phyloP scores from a whole-genome alignment of 208 protist genomes.

The Wallacemonas sp. region DNA sequence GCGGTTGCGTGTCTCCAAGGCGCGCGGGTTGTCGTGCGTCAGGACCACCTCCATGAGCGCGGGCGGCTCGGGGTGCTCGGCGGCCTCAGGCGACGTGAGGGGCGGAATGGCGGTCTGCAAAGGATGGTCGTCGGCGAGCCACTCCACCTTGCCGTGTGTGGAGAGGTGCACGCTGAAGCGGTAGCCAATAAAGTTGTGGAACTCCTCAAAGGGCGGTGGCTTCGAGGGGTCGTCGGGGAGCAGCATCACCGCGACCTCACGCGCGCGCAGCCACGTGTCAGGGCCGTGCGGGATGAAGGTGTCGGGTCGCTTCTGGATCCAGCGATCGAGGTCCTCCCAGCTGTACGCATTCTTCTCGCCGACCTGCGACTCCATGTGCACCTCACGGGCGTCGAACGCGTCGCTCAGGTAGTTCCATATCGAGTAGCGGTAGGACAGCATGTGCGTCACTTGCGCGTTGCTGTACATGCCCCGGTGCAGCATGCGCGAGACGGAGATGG shows the following conservation, averaged over 20 bases:
- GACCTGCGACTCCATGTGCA: conserved; percentile 70
- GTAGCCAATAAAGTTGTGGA: conserved; percentile 69
- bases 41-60: conserved; percentile 57
- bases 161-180: conserved; percentile 66
- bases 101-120: conserved; percentile 36
- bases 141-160: conserved; percentile 38
- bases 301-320: conserved; percentile 55
- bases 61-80: conserved; percentile 24
- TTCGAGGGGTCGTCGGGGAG: conserved; percentile 51
- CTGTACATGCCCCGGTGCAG: conserved; percentile 87
- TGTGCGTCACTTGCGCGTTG: conserved; percentile 67
- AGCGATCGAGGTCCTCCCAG: conserved; percentile 80
- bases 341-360: conserved; percentile 59
- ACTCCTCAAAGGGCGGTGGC: conserved; percentile 60
- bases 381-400: conserved; percentile 46
- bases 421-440: conserved; percentile 67
- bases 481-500: conserved; percentile 71
- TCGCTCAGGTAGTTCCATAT: conserved; percentile 80
- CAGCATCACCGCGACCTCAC: conserved; percentile 68
- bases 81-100: conserved; percentile 17
- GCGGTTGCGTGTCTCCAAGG: conserved; percentile 44
- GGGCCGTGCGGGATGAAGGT: conserved; percentile 46
- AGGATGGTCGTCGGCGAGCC: conserved; percentile 34
- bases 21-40: conserved; percentile 45
- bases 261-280: conserved; percentile 41